These are phyloP conservation scores for Fraxinus sp. DNA, from an alignment of 305 asterid genomes.

Conservation along the genomic window DNA sequence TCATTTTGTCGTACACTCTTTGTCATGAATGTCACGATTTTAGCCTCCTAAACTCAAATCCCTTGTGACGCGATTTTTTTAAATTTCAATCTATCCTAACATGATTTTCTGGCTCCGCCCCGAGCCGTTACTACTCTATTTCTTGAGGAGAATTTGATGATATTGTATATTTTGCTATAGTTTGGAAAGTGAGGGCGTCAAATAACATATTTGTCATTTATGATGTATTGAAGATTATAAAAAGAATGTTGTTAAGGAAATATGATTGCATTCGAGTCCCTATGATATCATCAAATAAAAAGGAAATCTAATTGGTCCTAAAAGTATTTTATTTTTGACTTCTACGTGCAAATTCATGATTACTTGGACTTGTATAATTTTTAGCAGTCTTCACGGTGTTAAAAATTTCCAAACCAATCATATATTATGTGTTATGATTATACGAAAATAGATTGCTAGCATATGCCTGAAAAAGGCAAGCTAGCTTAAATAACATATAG, in stretches of 20 bases:
- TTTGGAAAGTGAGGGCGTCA: background rate
- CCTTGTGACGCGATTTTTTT: no score
- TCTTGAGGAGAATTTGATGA: background rate
- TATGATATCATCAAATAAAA: background rate
- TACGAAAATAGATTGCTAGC: background rate
- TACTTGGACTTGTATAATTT: slow-evolving; percentile 2
- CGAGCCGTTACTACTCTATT: background rate
- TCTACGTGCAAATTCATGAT: background rate
- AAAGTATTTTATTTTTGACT: background rate
- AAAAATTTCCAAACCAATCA: background rate
- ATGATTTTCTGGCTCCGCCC: no score
- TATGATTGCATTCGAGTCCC: background rate
- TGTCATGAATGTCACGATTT: no score
- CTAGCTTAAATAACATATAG: background rate
- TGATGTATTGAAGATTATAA: background rate
- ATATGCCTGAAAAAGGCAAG: background rate
- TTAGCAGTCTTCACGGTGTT: background rate
- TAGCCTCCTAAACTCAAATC: no score
- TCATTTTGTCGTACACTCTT: no score
- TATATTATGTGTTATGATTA: background rate
- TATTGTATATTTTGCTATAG: background rate
- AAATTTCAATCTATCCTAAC: no score
- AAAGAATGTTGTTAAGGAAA: background rate
- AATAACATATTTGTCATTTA: background rate
- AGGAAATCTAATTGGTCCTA: background rate